phyloP scores from a whole-genome alignment of 257 asterid genomes.

The Fraxinus pennsylvanica region DNA sequence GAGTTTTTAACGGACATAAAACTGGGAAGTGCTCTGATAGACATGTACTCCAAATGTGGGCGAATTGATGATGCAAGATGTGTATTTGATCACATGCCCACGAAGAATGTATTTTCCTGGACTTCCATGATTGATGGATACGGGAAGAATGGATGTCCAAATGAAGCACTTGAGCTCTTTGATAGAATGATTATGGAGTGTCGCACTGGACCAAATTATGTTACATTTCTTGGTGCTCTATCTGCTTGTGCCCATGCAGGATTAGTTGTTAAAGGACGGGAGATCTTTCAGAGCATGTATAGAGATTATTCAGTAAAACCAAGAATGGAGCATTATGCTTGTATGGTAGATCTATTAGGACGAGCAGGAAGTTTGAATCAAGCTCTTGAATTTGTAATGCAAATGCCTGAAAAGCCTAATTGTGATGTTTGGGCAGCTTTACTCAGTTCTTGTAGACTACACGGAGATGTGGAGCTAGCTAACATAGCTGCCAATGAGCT shows the following conservation, averaged over 20 bases:
- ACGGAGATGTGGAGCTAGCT: constrained; percentile 79
- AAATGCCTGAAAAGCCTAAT: constrained; percentile 43
- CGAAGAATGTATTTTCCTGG: constrained; percentile 55
- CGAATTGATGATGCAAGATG: constrained; percentile 43
- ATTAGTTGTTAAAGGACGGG: constrained; percentile 42
- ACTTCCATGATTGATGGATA: constrained; percentile 60
- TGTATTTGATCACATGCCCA: constrained; percentile 43
- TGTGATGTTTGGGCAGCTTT: constrained; percentile 59
- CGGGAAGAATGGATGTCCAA: constrained; percentile 45
- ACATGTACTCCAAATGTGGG: constrained; percentile 55
- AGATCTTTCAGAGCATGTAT: constrained; percentile 44
- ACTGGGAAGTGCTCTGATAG: constrained; percentile 51
- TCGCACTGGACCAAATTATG: constrained; percentile 39
- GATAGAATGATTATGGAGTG: constrained; percentile 25
- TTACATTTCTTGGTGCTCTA: constrained; percentile 45
- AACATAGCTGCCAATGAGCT: constrained; percentile 79
- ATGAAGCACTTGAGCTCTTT: constrained; percentile 37
- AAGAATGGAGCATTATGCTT: constrained; percentile 56
- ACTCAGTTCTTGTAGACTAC: constrained; percentile 48
- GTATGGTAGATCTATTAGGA: constrained; percentile 53
- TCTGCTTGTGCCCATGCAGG: constrained; percentile 60
- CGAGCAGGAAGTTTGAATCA: constrained; percentile 45
- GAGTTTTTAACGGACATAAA: constrained; percentile 30
- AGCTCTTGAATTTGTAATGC: constrained; percentile 38
- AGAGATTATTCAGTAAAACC: constrained; percentile 43